Evolutionary conservation across 805 yeast genomes (phyloP).

Genomic region (Ogataea methanolica): DNA sequence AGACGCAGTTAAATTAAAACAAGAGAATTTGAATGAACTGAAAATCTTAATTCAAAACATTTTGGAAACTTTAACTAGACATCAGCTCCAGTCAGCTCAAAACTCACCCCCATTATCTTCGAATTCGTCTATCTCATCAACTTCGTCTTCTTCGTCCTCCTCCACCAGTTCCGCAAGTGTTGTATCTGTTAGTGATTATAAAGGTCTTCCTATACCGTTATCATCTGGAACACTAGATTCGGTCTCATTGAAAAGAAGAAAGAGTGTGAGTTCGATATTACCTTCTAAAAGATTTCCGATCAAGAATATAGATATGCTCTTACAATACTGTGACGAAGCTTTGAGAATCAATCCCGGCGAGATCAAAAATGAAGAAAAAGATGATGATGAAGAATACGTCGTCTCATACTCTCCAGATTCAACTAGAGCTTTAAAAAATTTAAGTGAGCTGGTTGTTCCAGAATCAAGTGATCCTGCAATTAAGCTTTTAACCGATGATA

Average conservation of each 20-base stretch:
- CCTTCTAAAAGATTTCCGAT: constrained; percentile 51
- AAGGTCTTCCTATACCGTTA: constrained; percentile 45
- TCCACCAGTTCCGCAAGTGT: constrained; percentile 13
- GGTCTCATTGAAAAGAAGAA: constrained; percentile 27
- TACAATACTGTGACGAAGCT: constrained; percentile 72
- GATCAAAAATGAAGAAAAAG: constrained; percentile 27
- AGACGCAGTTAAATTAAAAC: constrained; percentile 67
- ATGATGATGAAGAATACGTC: constrained; percentile 21
- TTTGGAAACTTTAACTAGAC: constrained; percentile 33
- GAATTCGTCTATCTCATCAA: constrained; percentile 21
- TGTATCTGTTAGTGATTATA: constrained; percentile 42
- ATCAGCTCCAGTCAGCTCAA: constrained; percentile 12
- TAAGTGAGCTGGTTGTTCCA: constrained; percentile 38
- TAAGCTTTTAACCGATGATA: constrained; percentile 57
- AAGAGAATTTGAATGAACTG: constrained; percentile 76
- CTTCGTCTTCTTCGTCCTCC: constrained; percentile 11
- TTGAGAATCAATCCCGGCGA: constrained; percentile 71
- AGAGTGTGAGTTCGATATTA: constrained; percentile 39
- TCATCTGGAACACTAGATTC: constrained; percentile 18
- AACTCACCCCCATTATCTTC: constrained; percentile 17
- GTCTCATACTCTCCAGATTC: constrained; percentile 56
- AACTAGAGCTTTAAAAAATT: constrained; percentile 45
- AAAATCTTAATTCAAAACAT: constrained; percentile 43
- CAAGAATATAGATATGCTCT: constrained; percentile 50
- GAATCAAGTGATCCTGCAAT: constrained; percentile 64